Evolutionary conservation across 192 early-diverging fungal genomes (phyloP), one percentile per base, ranked within the genome.

Genomic region (Paraglomus brasilianum): DNA sequence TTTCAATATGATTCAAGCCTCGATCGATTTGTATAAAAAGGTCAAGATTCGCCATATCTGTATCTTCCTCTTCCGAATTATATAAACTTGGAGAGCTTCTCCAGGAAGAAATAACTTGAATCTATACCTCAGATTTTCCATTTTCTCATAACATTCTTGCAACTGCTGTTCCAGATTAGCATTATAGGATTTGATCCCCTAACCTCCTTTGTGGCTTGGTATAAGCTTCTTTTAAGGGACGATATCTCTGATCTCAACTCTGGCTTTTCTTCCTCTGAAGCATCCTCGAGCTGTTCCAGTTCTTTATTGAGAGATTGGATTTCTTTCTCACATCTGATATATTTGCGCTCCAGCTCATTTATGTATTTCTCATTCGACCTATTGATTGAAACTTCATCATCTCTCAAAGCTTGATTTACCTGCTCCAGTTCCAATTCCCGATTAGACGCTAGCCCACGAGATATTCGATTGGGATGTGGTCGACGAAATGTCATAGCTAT

Each of bases 321-420:
- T n/a, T n/a, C n/a, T n/a, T n/a, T 62, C 47, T 62, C 60, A 44
- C 15, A 62, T 45, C 11, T 8, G 41, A 22, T 62, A 62, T 62
- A 62, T 45, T 45, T 62, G 47, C 47, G 41, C 24, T 62, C 60
- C 39, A 62, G n/a, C 5, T 62, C n/a, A n/a, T n/a, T n/a, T n/a
- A n/a, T n/a, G n/a, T n/a, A n/a, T n/a, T n/a, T 46, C 15, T 58
- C 17, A 58, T 39, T 62, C 4, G 7, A 62, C 39, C 41, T 62
- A 15, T 45, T 62, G 19, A 45, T 62, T 62, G 58, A 62, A 62
- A 62, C 42, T 62, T 62, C 19, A 9, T 62, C 14, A 63, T 63
- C 42, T 63, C 43, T 22, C 30, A 63, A 46, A 63, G 60, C 43
- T 62, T 46, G 60, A 45, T 62, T 62, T 45, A 62, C 19, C 42